Percentiles rank a stretch among this genome's conserved stretches.
Evolutionary conservation across 73 alveolate genomes (phyloP).

Genomic region (Paramecium pentaurelia): DNA sequence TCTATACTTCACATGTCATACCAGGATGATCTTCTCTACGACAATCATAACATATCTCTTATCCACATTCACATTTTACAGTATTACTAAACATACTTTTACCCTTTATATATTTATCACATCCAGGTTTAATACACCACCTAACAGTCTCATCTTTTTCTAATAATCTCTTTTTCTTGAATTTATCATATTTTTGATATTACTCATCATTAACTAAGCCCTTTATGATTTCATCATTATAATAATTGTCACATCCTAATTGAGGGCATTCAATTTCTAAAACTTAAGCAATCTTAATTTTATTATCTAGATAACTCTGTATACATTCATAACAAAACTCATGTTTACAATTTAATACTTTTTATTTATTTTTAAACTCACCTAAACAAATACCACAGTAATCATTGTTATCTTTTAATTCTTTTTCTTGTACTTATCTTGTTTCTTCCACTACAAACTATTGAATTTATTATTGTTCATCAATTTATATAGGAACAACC

Average conservation of each 20-base stretch:
- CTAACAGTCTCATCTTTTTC: slow-evolving; percentile 19
- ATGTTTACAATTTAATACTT: not conserved
- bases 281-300: not conserved
- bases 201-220: not conserved
- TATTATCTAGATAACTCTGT: not conserved
- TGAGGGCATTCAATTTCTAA: slow-evolving; percentile 13
- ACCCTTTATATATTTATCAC: not conserved
- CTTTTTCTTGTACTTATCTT: not conserved
- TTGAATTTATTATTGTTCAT: not conserved
- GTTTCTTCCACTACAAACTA: not conserved
- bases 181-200: slow-evolving; percentile 5
- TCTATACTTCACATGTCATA: slow-evolving; percentile 23
- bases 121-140: slow-evolving; percentile 41
- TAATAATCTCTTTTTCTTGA: not conserved
- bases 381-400: slow-evolving; percentile 15
- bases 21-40: slow-evolving; percentile 22
- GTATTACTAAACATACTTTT: not conserved
- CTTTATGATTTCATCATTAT: not conserved
- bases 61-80: slow-evolving; percentile 34
- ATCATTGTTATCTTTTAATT: not conserved
- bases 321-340: not conserved
- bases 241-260: not conserved
- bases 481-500: not conserved
- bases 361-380: not conserved
- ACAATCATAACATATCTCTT: slow-evolving; percentile 20